These are phyloP conservation scores for Penicillium sp. DNA, from an alignment of 2,329 filamentous ascomycete genomes.

Conservation along the genomic window DNA sequence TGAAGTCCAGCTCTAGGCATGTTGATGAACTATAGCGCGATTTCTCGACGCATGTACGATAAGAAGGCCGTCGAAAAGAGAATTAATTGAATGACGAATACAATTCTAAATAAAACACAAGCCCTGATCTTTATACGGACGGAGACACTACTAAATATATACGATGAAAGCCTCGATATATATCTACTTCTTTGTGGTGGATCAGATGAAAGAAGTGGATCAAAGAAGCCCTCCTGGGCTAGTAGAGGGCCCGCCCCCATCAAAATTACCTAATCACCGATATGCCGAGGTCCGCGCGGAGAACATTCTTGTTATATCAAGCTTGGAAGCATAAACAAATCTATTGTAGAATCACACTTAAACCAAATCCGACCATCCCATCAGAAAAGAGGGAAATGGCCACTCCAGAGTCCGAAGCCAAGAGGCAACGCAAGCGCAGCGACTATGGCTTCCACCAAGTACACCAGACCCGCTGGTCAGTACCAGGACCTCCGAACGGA, in stretches of 20 bases:
- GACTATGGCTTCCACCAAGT: conserved; percentile 80
- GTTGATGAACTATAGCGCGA: not conserved
- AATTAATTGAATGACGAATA: not conserved
- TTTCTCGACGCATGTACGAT: not conserved
- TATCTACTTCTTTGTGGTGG: not conserved
- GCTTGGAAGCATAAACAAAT: not conserved
- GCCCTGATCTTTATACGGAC: not conserved
- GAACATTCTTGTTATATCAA: conserved; percentile 3
- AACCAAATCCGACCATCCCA: not conserved
- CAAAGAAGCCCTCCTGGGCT: not conserved
- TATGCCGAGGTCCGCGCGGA: conserved; percentile 21
- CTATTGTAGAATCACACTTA: not conserved
- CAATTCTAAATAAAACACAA: not conserved
- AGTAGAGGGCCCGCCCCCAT: not conserved
- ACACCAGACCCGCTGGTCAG: conserved; percentile 81
- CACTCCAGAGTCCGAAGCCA: conserved; percentile 48
- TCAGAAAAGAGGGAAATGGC: conserved; percentile 17
- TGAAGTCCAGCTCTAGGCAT: not conserved
- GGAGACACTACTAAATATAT: not conserved
- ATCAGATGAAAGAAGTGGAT: conserved; percentile 6
- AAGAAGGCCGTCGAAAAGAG: not conserved
- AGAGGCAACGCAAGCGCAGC: conserved; percentile 58
- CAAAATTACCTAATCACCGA: conserved; percentile 20
- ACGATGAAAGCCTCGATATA: not conserved
- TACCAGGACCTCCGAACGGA: not conserved